A percentile compares a stretch with the other conserved stretches of the same genome.
These are phyloP conservation scores for Calocybe gangraenosa DNA, from an alignment of 768 basidiomycete genomes.

Conservation along the genomic window DNA sequence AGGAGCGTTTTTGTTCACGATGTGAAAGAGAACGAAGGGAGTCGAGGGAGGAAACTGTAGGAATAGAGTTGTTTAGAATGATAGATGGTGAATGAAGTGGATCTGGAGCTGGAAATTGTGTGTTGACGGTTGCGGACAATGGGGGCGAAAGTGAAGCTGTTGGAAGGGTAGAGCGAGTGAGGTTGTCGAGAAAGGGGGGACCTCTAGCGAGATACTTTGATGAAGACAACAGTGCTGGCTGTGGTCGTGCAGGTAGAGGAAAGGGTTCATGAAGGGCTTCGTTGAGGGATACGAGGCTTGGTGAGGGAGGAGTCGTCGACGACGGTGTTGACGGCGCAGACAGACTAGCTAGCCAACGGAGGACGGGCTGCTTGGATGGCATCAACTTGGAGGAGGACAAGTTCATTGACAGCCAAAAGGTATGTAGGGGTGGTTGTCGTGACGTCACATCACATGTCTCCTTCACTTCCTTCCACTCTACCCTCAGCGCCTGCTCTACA, in stretches of 20 bases:
- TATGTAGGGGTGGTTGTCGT: constrained; percentile 10
- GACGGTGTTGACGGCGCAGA: constrained; percentile 20
- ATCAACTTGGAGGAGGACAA: constrained; percentile 14
- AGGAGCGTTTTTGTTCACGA: constrained; percentile 24
- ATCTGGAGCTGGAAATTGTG: constrained; percentile 17
- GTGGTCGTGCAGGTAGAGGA: constrained; percentile 30
- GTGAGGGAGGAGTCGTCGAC: constrained; percentile 35
- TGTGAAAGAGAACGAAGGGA: constrained; percentile 46
- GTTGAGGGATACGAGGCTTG: constrained; percentile 34
- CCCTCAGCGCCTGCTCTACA: constrained; percentile 44
- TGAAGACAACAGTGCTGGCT: constrained; percentile 28
- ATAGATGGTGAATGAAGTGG: constrained; percentile 28
- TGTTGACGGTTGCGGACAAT: no score
- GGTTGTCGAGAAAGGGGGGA: constrained; percentile 49
- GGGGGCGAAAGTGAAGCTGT: constrained; percentile 53
- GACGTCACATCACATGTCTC: constrained; percentile 26
- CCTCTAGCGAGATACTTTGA: constrained; percentile 31
- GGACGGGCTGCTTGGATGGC: constrained; percentile 25
- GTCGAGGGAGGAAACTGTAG: constrained; percentile 51
- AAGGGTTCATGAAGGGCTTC: constrained; percentile 46
- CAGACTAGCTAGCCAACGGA: constrained; percentile 43
- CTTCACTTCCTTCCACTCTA: constrained; percentile 44
- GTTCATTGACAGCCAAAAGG: constrained; percentile 1
- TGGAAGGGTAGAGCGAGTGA: constrained; percentile 60
- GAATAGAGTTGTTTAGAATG: constrained; percentile 35